Base-by-base conservation (phyloP, 176 grass and related monocot species). In the Alloteropsis semialata region DNA sequence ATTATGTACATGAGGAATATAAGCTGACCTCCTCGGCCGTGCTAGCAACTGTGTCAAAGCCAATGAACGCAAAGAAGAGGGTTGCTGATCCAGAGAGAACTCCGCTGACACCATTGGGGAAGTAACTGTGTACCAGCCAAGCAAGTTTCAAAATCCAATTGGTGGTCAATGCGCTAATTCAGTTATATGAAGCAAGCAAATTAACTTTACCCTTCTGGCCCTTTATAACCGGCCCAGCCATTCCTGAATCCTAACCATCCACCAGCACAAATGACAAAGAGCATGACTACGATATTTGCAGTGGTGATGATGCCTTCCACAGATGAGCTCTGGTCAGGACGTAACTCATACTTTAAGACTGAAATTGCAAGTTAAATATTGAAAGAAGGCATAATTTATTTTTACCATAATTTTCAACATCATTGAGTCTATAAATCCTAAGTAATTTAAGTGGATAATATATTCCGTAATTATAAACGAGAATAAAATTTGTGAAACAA, bases 1-100 rank as follows among this genome's bases (percentile, higher is more conserved):
- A 28, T 55, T 68, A 62, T 27, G n/a, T 64, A 32, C n/a, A n/a
- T n/a, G 18, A 28, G 1, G 0, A 73, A 77, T 21, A 59, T 51
- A 73, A 76, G 53, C 70, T 25, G 68, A 92, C 90, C 92, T 98
- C 95, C 48, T 98, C 92, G 16, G 95, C 90, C 10, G 90, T 95
- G 75, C 90, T 91, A 62, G 90, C 84, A 61, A 98, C 91, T 82
- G 76, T 75, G 62, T 95, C 95, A 24, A 98, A 98, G n/a, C 95
- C 95, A 69, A 98, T 95, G 75, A 91, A 98, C 0, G 92, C 90
- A 56, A 98, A 98, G 73, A 98, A 98, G 45, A 95, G 90, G 53
- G 90, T 98, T 69, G 95, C 92, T 50, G 92, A 98, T 64, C 92
- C 92, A 15, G 90, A 87, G 32, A 98, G 82, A 32, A 95, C 74